Conservation (phyloP, 441 rosid species). For the Jatropha podagrica region DNA sequence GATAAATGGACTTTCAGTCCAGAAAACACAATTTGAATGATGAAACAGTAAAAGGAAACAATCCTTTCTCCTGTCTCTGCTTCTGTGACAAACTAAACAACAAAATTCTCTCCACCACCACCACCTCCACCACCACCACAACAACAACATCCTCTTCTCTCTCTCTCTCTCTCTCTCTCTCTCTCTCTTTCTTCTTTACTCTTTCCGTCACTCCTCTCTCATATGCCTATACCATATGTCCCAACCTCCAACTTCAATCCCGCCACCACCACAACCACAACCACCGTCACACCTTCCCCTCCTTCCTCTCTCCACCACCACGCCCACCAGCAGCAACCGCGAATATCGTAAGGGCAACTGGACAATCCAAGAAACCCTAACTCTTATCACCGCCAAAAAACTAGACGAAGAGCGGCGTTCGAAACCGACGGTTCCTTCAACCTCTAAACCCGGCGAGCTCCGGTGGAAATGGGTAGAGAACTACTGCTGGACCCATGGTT, state of each 20-base stretch:
- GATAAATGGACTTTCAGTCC: not conserved
- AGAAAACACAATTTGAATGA: not conserved
- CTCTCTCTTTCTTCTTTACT: not conserved
- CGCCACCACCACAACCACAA: constrained; percentile 9
- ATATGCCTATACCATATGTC: constrained; percentile 29
- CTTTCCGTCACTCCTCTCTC: not conserved
- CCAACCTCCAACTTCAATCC: constrained; percentile 25
- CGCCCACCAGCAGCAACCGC: constrained; percentile 18
- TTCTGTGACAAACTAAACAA: constrained; percentile 26
- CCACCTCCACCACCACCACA: not conserved
- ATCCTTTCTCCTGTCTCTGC: constrained; percentile 21
- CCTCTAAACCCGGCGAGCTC: constrained; percentile 35
- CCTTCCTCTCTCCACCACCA: constrained; percentile 15
- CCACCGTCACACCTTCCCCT: constrained; percentile 18
- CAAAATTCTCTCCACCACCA: constrained; percentile 13
- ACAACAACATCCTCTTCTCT: not conserved
- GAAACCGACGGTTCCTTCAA: constrained; percentile 20
- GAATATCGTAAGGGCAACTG: constrained; percentile 52
- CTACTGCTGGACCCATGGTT: constrained; percentile 47
- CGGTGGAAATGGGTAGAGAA: constrained; percentile 61
- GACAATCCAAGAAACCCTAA: constrained; percentile 48
- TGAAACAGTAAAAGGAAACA: constrained; percentile 19
- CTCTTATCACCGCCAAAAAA: constrained; percentile 45
- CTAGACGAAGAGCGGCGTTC: constrained; percentile 49
- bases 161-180: not conserved